Evolutionary conservation across 768 basidiomycete species (phyloP), one percentile per base, ranked within the genome.

Genomic region (Cystobasidiopsis lactophilus): DNA sequence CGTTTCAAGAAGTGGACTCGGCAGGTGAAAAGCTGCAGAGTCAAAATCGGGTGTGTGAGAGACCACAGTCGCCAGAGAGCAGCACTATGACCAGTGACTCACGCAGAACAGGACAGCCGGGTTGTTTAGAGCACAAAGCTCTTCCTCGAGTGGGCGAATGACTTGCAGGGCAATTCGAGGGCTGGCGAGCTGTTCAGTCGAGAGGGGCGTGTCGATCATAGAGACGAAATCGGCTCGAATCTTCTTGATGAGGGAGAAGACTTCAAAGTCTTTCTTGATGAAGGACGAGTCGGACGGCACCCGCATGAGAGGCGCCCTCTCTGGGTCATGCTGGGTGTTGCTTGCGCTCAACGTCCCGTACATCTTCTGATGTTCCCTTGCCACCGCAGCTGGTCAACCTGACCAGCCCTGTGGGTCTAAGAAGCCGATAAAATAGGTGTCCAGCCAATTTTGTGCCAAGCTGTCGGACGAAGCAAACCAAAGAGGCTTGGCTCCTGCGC

Each of bases 181-280:
- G 16, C 48, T 35, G 18, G 53, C 35, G 31, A 54, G 47, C 53
- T 54, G 51, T 23, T 48, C 27, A 9, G 16, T 23, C 5, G 51
- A 27, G 11, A 54, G 47, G 19, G 53, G 53, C 14, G 31, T 51
- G 39, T 54, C 53, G 53, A 51, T 29, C 14, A 54, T 23, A 7
- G 51, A 18, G 26, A 5, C 26, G 3, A 52, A 18, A 26, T 52
- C 51, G 5, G 7, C 7, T 23, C 30, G 21, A 14, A 52, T 43
- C 51, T 31, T 40, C n/a, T 21, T 9, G 5, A 52, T 19, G 13
- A 52, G 51, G 10, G 21, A 23, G 39, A 45, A 52, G 11, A 43
- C 41, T 7, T 43, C 21, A n/a, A 9, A 11, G n/a, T 43, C 27
- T n/a, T 26, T 19, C 9, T 7, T 13, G 9, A 19, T 7, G 41